Conservation (phyloP, 345 rosid genomes). For the Gossypium rotundifolium region DNA sequence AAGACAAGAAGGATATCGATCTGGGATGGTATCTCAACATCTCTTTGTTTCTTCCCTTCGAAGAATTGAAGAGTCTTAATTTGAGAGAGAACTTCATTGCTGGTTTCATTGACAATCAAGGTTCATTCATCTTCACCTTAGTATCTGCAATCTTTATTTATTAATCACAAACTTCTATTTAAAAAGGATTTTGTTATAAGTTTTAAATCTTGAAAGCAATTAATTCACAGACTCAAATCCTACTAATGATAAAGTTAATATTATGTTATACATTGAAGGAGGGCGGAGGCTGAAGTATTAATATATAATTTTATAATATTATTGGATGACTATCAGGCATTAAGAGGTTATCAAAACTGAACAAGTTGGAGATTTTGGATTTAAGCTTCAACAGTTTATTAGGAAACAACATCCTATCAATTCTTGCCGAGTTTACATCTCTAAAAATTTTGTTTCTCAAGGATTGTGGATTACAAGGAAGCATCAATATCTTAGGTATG, state of each 20-base stretch:
- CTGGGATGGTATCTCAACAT: neutral
- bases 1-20: fast-evolving
- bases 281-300: neutral
- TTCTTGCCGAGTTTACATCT: no score
- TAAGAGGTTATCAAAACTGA: neutral
- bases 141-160: no score
- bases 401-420: no score
- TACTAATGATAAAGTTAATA: no score
- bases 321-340: neutral
- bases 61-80: no score
- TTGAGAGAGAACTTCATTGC: no score
- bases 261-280: neutral
- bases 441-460: no score
- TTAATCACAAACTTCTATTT: no score
- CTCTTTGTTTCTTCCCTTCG: no score
- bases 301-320: neutral
- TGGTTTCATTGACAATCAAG: neutral
- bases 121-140: neutral
- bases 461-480: no score
- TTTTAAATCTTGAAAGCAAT: neutral
- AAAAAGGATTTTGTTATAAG: neutral
- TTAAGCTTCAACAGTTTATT: neutral
- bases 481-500: no score
- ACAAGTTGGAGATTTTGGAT: neutral
- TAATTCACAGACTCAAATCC: neutral